phyloP scores from a whole-genome alignment of 176 grass and related monocot genomes.

The Musa beccarii region DNA sequence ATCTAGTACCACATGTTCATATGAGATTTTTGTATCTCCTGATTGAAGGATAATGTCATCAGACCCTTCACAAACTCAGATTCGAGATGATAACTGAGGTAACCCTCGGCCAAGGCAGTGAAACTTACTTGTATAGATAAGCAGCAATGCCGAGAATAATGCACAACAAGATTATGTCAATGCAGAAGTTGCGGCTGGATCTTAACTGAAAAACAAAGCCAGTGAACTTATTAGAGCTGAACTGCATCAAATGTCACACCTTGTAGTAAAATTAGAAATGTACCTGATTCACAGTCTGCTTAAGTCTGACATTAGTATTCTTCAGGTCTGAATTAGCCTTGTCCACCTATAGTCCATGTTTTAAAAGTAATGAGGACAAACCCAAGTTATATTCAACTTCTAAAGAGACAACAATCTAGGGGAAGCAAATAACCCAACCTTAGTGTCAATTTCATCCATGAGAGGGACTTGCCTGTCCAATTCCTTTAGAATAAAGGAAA shows the following conservation, averaged over 20 bases:
- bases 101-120: not conserved
- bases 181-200: constrained; percentile 73
- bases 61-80: too few species aligned
- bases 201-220: constrained; percentile 35
- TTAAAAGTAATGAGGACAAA: not conserved
- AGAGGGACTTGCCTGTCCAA: constrained; percentile 95
- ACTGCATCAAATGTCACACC: not conserved
- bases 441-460: constrained; percentile 95
- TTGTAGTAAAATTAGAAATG: not conserved
- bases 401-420: not conserved
- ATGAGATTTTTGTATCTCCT: too few species aligned
- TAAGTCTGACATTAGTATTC: constrained; percentile 81
- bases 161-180: constrained; percentile 71
- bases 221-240: not conserved
- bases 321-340: constrained; percentile 65
- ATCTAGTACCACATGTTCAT: not conserved
- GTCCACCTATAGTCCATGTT: constrained; percentile 41
- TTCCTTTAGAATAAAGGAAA: constrained; percentile 46
- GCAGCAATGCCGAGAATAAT: constrained; percentile 83
- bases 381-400: not conserved
- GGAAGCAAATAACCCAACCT: constrained; percentile 31
- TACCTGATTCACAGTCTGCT: constrained; percentile 67
- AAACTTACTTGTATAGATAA: constrained; percentile 76
- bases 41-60: too few species aligned
- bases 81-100: too few species aligned